Percentiles rank a stretch among this genome's conserved stretches.
Conservation (phyloP, 2,329 filamentous ascomycete species). For the Fusarium sp. region DNA sequence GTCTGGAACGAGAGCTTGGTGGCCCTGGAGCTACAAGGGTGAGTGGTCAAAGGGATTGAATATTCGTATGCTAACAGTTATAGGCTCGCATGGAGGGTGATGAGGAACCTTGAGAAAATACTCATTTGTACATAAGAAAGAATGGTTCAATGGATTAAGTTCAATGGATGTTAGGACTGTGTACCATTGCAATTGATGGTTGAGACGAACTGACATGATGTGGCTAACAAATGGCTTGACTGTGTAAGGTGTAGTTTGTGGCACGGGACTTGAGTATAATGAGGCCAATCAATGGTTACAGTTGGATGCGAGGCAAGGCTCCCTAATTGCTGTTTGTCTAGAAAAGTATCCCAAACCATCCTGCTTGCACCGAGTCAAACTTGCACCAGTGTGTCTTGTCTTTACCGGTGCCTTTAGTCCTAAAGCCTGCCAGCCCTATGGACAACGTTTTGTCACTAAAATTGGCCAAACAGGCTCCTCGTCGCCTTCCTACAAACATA, state of each 20-base stretch:
- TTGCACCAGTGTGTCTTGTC: not conserved
- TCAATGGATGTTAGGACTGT: conserved; percentile 15
- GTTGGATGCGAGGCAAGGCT: not conserved
- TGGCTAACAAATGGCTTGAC: not conserved
- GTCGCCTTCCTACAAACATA: conserved; percentile 12
- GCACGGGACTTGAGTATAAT: not conserved
- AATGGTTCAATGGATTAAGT: conserved; percentile 34
- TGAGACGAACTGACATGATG: not conserved
- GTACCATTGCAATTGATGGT: not conserved
- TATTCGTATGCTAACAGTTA: conserved; percentile 26
- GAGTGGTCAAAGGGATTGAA: conserved; percentile 50
- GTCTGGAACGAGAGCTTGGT: conserved; percentile 79
- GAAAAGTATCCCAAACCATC: not conserved
- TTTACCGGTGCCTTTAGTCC: not conserved
- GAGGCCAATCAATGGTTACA: not conserved
- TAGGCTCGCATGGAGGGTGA: conserved; percentile 68
- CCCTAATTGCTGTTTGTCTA: not conserved
- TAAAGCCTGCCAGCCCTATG: not conserved
- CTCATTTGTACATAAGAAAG: conserved; percentile 52
- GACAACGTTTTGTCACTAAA: not conserved
- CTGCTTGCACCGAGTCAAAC: not conserved
- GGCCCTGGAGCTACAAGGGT: conserved; percentile 74
- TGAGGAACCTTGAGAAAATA: conserved; percentile 56
- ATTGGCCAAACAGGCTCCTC: not conserved
- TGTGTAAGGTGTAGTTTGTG: not conserved